A percentile compares a stretch with the other conserved stretches of the same genome.
These are phyloP conservation scores for Perkinsus olseni DNA, from an alignment of 169 alveolate species.

Conservation along the genomic window DNA sequence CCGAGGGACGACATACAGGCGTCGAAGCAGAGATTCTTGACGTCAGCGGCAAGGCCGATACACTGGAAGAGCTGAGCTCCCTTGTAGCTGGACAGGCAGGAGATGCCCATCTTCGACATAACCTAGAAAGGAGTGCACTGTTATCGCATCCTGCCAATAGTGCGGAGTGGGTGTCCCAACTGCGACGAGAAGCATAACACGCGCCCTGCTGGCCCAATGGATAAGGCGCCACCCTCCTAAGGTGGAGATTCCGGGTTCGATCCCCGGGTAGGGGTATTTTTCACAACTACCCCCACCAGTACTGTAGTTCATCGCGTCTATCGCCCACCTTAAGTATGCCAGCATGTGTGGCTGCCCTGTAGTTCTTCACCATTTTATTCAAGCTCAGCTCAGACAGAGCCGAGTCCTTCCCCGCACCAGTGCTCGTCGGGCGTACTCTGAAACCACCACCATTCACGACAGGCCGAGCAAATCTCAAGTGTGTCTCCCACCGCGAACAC, in stretches of 20 bases:
- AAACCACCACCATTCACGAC: constrained; percentile 24
- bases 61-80: constrained; percentile 52
- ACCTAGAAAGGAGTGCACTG: constrained; percentile 29
- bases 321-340: background rate
- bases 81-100: constrained; percentile 48
- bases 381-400: background rate
- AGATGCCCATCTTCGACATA: constrained; percentile 57
- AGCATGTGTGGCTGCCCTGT: background rate
- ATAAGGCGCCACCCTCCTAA: constrained; percentile 4
- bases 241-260: constrained; percentile 5
- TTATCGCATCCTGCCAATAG: too few relatives aligned
- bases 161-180: constrained; percentile 30
- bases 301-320: too few relatives aligned
- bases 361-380: constrained; percentile 30
- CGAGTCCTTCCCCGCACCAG: background rate
- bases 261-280: constrained; percentile 1
- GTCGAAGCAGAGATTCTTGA: constrained; percentile 21
- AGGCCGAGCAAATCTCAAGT: too few relatives aligned
- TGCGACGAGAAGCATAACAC: too few relatives aligned
- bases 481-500: too few relatives aligned
- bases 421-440: background rate
- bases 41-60: constrained; percentile 25
- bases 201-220: constrained; percentile 1
- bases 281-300: too few relatives aligned
- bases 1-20: constrained; percentile 17